These are phyloP conservation scores for Trametes meyenii DNA, from an alignment of 768 basidiomycete genomes.

Conservation along the genomic window DNA sequence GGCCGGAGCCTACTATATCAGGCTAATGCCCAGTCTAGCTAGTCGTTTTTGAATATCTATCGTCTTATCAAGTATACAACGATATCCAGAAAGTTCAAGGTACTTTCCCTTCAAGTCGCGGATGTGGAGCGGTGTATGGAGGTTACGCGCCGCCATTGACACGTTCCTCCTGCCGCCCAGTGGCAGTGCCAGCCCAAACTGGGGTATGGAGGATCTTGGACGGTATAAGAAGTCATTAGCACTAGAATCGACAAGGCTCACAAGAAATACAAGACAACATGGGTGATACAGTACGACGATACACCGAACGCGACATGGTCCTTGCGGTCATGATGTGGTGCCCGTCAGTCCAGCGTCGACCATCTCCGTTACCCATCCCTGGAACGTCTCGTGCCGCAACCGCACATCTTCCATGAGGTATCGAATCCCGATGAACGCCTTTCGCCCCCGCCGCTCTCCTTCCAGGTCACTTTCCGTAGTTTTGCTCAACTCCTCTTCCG, in stretches of 20 bases:
- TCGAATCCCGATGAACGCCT: constrained; percentile 67
- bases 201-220: neutral
- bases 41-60: too few relatives aligned
- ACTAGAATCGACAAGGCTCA: neutral
- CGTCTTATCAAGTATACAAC: too few relatives aligned
- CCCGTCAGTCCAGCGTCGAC: constrained; percentile 47
- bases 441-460: constrained; percentile 70
- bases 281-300: neutral
- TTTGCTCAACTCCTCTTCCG: constrained; percentile 50
- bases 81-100: too few relatives aligned
- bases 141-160: too few relatives aligned
- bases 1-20: too few relatives aligned
- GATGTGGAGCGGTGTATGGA: too few relatives aligned
- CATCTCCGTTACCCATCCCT: constrained; percentile 65
- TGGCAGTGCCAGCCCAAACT: too few relatives aligned
- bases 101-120: too few relatives aligned
- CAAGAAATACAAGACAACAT: neutral
- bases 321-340: constrained; percentile 13
- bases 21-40: too few relatives aligned
- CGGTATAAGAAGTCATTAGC: neutral
- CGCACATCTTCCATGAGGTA: constrained; percentile 64
- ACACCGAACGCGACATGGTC: neutral
- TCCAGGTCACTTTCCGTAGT: constrained; percentile 52
- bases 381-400: constrained; percentile 63
- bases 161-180: too few relatives aligned